These are phyloP conservation scores for Ambrosia artemisiifolia DNA, from an alignment of 129 eudicot species.

Conservation along the genomic window DNA sequence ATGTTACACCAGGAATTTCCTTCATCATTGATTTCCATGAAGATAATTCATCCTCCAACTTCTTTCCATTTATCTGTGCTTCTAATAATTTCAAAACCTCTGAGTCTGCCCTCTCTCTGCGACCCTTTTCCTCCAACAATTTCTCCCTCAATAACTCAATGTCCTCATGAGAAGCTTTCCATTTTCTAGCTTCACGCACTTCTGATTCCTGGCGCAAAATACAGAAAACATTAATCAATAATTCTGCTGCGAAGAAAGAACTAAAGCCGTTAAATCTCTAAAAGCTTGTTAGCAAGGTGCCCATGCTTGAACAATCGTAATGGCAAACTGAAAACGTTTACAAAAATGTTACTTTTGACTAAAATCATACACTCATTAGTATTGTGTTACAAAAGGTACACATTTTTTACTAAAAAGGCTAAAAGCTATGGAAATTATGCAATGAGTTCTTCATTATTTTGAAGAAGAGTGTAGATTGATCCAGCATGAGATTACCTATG, in stretches of 20 bases:
- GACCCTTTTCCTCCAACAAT: constrained; percentile 63
- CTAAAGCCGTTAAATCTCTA: neutral
- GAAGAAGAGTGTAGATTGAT: neutral
- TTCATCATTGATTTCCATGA: constrained; percentile 64
- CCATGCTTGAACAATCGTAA: neutral
- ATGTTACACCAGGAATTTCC: constrained; percentile 85
- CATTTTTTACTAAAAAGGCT: neutral
- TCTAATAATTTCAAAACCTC: constrained; percentile 61
- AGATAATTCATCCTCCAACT: constrained; percentile 77
- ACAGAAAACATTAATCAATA: constrained; percentile 15
- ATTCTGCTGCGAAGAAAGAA: neutral
- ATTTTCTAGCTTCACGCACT: constrained; percentile 83
- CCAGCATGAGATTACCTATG: neutral
- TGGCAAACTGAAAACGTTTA: neutral
- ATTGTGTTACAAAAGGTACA: neutral
- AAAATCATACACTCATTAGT: neutral
- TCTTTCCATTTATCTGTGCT: constrained; percentile 45
- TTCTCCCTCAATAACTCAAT: constrained; percentile 79
- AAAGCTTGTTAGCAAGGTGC: neutral
- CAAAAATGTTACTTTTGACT: neutral
- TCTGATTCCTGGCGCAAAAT: constrained; percentile 71
- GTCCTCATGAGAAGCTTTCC: constrained; percentile 77
- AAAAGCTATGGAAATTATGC: neutral
- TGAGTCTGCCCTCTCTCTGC: constrained; percentile 77
- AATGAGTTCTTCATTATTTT: neutral